Evolutionary conservation across 306 rosid genomes (phyloP).

Genomic region (Leucaena leucocephala): DNA sequence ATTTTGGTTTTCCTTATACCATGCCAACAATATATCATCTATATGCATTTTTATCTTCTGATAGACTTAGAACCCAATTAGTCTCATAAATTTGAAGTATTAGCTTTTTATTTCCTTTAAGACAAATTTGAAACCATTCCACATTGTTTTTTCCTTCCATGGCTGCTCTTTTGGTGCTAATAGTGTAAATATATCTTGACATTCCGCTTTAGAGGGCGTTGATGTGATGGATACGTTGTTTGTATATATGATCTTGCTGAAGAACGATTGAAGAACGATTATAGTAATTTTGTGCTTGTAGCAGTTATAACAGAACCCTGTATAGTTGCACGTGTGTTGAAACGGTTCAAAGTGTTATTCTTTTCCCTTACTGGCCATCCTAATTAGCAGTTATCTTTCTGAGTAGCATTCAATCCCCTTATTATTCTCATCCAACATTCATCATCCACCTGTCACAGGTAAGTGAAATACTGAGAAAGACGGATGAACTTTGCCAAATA

Average conservation of each 20-base stretch:
- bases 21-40: no score
- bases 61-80: background rate
- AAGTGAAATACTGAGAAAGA: no score
- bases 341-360: background rate
- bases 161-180: background rate
- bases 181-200: background rate
- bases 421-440: no score
- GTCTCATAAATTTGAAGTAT: background rate
- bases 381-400: no score
- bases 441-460: no score
- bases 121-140: background rate
- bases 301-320: background rate
- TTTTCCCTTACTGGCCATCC: constrained; percentile 25
- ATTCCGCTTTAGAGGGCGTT: constrained; percentile 3
- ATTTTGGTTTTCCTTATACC: background rate
- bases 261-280: no score
- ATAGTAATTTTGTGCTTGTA: background rate
- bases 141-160: no score
- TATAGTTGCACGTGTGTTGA: background rate
- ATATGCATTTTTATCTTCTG: constrained; percentile 2
- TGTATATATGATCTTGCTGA: background rate
- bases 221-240: background rate
- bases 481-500: no score
- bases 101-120: background rate
- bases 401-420: no score